A percentile compares a stretch with the other conserved stretches of the same genome.
These are phyloP conservation scores for Rhizopogon vesiculosus DNA, from an alignment of 768 basidiomycete species.

Conservation along the genomic window DNA sequence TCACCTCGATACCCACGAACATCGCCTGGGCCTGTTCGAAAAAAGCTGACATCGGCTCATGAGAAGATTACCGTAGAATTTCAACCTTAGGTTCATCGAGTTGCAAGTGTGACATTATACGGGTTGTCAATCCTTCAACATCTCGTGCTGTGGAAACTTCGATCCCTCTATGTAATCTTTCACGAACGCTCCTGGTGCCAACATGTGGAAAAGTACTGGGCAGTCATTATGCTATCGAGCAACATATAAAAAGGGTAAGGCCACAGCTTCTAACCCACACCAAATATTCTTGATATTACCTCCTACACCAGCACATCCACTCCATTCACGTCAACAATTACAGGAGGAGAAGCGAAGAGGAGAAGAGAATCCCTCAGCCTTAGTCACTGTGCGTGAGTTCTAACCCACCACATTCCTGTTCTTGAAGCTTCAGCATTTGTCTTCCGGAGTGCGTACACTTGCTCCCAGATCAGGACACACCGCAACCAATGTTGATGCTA, in stretches of 20 bases:
- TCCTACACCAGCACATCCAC: slow-evolving; percentile 24
- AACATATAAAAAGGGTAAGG: slow-evolving; percentile 44
- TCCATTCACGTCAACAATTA: slow-evolving; percentile 23
- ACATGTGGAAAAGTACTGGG: slow-evolving; percentile 78
- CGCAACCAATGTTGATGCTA: slow-evolving; percentile 62
- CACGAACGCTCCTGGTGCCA: slow-evolving; percentile 66
- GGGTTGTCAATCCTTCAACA: slow-evolving; percentile 42
- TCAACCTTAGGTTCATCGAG: no score
- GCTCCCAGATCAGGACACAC: slow-evolving; percentile 31
- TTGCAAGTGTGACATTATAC: slow-evolving; percentile 23
- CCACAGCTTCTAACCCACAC: slow-evolving; percentile 30
- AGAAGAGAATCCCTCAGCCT: slow-evolving; percentile 40
- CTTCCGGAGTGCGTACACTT: slow-evolving; percentile 51
- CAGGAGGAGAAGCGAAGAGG: slow-evolving; percentile 36
- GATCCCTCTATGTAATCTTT: slow-evolving; percentile 44
- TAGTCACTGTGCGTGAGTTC: slow-evolving; percentile 37
- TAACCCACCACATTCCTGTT: slow-evolving; percentile 37
- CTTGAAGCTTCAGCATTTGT: slow-evolving; percentile 44
- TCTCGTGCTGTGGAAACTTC: slow-evolving; percentile 45
- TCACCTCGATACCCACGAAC: no score
- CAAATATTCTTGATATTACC: slow-evolving; percentile 62
- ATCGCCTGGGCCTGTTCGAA: no score
- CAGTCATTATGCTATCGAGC: slow-evolving; percentile 55
- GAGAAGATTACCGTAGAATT: no score
- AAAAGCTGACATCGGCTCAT: no score